Conservation (phyloP, 2,329 filamentous ascomycete species). For the Dactylellina sp. region DNA sequence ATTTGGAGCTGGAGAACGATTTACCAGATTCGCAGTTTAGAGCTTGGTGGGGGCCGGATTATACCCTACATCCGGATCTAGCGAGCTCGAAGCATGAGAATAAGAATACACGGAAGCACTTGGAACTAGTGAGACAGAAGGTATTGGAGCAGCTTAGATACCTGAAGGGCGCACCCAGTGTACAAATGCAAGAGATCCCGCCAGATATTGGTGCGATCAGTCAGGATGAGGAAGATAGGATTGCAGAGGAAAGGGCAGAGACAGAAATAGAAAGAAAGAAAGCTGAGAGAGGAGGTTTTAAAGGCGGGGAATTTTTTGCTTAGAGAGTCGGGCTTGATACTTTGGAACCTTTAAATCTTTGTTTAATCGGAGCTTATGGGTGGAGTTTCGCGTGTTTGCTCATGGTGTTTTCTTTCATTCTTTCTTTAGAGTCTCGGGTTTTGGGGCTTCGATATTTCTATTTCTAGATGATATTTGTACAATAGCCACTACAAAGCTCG, state of each 20-base stretch:
- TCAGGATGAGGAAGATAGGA: slow-evolving; percentile 72
- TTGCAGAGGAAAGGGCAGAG: slow-evolving; percentile 75
- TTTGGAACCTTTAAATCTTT: neutral
- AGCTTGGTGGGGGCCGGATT: slow-evolving; percentile 87
- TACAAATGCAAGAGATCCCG: slow-evolving; percentile 76
- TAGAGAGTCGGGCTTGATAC: neutral
- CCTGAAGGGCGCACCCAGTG: slow-evolving; percentile 84
- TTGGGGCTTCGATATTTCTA: neutral
- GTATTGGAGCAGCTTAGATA: slow-evolving; percentile 88
- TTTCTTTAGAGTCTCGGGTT: neutral
- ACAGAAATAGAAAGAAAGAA: slow-evolving; percentile 67
- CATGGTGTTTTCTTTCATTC: neutral
- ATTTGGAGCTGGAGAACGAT: slow-evolving; percentile 75
- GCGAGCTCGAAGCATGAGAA: slow-evolving; percentile 82
- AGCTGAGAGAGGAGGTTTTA: slow-evolving; percentile 34
- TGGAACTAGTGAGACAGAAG: slow-evolving; percentile 79
- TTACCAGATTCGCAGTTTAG: slow-evolving; percentile 83
- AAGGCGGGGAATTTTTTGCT: slow-evolving; percentile 38
- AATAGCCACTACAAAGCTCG: slow-evolving; percentile 7
- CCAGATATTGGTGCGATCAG: slow-evolving; percentile 59
- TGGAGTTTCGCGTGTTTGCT: slow-evolving; percentile 32
- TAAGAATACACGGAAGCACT: slow-evolving; percentile 79
- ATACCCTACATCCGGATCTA: slow-evolving; percentile 88
- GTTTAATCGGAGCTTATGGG: slow-evolving; percentile 4
- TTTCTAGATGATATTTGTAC: slow-evolving; percentile 13